These are phyloP conservation scores for Aureobasidium sp. DNA, from an alignment of 2,329 filamentous ascomycete genomes.

Conservation along the genomic window DNA sequence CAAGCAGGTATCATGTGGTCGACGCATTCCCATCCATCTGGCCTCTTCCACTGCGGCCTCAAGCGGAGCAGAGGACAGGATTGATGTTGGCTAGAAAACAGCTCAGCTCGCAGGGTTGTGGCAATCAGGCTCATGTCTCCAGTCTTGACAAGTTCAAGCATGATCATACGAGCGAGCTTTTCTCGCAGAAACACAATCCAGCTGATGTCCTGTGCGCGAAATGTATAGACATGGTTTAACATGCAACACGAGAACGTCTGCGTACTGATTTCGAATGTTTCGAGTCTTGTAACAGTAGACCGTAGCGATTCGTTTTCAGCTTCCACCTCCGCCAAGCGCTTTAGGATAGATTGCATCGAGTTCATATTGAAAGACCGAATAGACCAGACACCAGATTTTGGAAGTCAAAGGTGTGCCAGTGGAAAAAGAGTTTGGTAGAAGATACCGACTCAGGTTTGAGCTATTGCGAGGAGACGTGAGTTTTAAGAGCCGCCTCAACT, in stretches of 20 bases:
- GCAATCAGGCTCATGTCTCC: neutral
- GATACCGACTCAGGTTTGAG: neutral
- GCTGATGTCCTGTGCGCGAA: neutral
- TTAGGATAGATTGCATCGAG: neutral
- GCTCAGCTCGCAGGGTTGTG: neutral
- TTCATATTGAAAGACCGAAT: neutral
- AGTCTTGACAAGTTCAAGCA: slow-evolving; percentile 13
- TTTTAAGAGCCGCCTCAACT: neutral
- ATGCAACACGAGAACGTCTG: slow-evolving; percentile 16
- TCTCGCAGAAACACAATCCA: slow-evolving; percentile 13
- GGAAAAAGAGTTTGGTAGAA: neutral
- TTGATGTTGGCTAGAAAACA: neutral
- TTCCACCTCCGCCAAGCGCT: slow-evolving; percentile 2
- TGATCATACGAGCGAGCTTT: neutral
- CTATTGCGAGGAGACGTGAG: neutral
- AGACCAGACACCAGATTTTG: neutral
- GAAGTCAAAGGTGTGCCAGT: neutral
- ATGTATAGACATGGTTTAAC: slow-evolving; percentile 15
- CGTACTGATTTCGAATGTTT: slow-evolving; percentile 10
- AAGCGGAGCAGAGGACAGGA: neutral
- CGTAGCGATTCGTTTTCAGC: neutral
- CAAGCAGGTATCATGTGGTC: slow-evolving; percentile 20
- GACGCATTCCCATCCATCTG: slow-evolving; percentile 12
- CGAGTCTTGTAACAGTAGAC: neutral
- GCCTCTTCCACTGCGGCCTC: neutral